Evolutionary conservation across 441 rosid genomes (phyloP), one percentile per base, ranked within the genome.

Genomic region (Brassica hybrid): DNA sequence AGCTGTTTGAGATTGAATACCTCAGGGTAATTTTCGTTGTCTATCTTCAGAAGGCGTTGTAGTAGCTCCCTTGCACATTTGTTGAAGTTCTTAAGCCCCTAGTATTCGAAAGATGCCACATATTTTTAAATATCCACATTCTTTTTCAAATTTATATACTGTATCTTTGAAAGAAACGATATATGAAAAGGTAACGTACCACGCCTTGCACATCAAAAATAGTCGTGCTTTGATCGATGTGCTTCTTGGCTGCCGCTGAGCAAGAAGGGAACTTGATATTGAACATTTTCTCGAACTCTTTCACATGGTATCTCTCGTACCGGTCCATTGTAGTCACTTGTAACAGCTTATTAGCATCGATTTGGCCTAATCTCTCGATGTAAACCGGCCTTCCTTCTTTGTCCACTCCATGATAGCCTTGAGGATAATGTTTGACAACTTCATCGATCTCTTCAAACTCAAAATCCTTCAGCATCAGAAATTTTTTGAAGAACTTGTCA

Each of bases 141-240:
- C 6, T 63, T 41, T 41, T 70, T 63, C 3, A 0, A 17, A 64
- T 56, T 32, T 5, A 8, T 59, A 23, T 0, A 4, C 3, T n/a
- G 2, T 30, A 5, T 30, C 6, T 30, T 34, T n/a, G n/a, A n/a
- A 7, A 34, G 41, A 62, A 41, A 17, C 2, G 5, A 59, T 23
- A 19, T 76, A 38, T 0, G 1, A n/a, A 34, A 38, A 56, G 16
- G 41, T 77, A 17, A 80, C 93, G 18, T 71, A 88, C 92, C 91
- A 90, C 97, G 84, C 97, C 97, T 85, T 91, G 97, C 10, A 94
- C 98, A 80, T 94, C 97, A 79, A 94, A 72, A 79, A 94, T 91
- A 10, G 96, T 90, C 5, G 98, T 94, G 86, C 98, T 94, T 84
- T 90, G 97, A 63, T 94, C 97, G 78, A 94, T 85, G 78, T 91